These are phyloP conservation scores for Postia placenta DNA, from an alignment of 768 basidiomycete species.

Conservation along the genomic window DNA sequence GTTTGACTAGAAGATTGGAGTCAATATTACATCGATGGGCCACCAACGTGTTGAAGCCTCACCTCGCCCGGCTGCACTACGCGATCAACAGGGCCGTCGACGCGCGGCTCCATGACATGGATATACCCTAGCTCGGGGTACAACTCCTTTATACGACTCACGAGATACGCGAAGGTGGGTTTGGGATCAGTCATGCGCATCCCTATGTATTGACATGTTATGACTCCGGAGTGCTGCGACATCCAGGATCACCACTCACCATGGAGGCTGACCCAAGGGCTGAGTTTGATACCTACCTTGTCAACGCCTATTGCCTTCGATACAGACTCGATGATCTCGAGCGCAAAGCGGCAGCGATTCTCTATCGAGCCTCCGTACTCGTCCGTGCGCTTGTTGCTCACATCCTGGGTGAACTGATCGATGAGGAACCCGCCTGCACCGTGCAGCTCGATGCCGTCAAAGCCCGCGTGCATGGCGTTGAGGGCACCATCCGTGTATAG, in stretches of 20 bases:
- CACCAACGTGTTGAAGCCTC: not conserved
- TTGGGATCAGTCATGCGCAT: slow-evolving; percentile 51
- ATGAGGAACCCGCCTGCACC: slow-evolving; percentile 25
- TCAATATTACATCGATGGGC: no score
- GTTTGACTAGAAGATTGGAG: slow-evolving; percentile 2
- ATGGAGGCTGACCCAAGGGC: slow-evolving; percentile 28
- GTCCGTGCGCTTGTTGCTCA: no score
- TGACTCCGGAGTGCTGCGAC: not conserved
- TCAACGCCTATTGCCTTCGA: no score
- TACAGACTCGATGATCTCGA: no score
- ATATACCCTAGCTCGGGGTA: slow-evolving; percentile 35
- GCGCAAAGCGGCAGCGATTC: no score
- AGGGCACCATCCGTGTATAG: slow-evolving; percentile 23
- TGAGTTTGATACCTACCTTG: no score
- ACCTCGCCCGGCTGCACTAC: slow-evolving; percentile 12
- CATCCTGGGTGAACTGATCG: slow-evolving; percentile 36
- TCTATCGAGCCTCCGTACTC: no score
- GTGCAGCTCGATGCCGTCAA: slow-evolving; percentile 23
- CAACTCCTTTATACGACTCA: slow-evolving; percentile 29
- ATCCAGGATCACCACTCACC: slow-evolving; percentile 11
- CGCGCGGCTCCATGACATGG: slow-evolving; percentile 26
- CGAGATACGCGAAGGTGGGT: slow-evolving; percentile 48
- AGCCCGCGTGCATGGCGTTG: no score
- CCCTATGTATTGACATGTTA: not conserved
- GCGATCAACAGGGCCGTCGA: not conserved